Evolutionary conservation across 768 basidiomycete genomes (phyloP).

Genomic region (Amanita pallidorosea): DNA sequence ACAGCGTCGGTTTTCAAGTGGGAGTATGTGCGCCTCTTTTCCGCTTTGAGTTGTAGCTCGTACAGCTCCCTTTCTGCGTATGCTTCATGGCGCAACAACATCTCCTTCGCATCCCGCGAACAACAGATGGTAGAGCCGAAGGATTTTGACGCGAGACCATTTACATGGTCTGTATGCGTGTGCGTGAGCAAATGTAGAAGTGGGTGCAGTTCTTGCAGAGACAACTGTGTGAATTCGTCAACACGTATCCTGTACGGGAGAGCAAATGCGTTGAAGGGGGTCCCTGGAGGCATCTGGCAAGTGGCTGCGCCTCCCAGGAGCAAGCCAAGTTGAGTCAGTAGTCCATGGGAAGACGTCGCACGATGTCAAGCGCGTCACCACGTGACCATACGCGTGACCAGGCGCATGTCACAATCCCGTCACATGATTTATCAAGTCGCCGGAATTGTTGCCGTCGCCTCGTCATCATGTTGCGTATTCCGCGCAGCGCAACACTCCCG

Average conservation of each 20-base stretch:
- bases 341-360: neutral
- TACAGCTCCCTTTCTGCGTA: conserved; percentile 51
- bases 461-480: no score
- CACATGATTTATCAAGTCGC: no score
- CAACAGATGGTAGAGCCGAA: conserved; percentile 70
- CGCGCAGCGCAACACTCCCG: no score
- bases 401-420: no score
- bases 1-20: conserved; percentile 56
- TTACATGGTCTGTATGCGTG: conserved; percentile 83
- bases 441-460: no score
- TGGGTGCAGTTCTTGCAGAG: conserved; percentile 23
- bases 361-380: neutral
- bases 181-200: conserved; percentile 76
- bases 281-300: conserved; percentile 58
- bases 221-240: conserved; percentile 58
- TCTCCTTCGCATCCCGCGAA: conserved; percentile 75
- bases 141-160: conserved; percentile 62
- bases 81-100: conserved; percentile 73
- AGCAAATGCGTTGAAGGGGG: conserved; percentile 68
- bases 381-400: neutral
- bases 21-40: conserved; percentile 47
- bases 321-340: neutral
- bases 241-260: conserved; percentile 78
- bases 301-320: neutral
- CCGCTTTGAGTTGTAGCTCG: conserved; percentile 37